Evolutionary conservation across 805 yeast species (phyloP).

Genomic region (Myxozyma kluyveri): DNA sequence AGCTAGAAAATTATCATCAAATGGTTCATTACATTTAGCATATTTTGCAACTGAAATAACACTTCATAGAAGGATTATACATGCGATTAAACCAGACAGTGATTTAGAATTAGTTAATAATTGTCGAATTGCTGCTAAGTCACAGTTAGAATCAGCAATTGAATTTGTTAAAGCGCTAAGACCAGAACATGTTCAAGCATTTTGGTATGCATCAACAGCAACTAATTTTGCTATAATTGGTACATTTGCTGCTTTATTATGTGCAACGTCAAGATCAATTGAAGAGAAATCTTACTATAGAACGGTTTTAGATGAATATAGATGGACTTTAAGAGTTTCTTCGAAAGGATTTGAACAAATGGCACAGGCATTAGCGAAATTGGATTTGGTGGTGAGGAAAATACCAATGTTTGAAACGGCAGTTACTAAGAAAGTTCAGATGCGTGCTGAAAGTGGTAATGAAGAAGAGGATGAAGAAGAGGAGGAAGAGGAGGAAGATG

Average conservation of each 20-base stretch:
- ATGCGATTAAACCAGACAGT: slow-evolving; percentile 44
- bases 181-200: slow-evolving; percentile 33
- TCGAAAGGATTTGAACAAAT: slow-evolving; percentile 77
- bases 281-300: slow-evolving; percentile 66
- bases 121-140: slow-evolving; percentile 36
- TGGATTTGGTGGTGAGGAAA: slow-evolving; percentile 69
- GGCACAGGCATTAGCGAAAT: slow-evolving; percentile 64
- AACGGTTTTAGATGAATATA: slow-evolving; percentile 68
- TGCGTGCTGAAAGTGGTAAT: not conserved
- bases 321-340: slow-evolving; percentile 71
- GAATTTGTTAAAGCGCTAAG: slow-evolving; percentile 31
- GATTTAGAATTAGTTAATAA: slow-evolving; percentile 41
- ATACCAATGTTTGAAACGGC: slow-evolving; percentile 50
- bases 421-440: not conserved
- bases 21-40: slow-evolving; percentile 45
- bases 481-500: slow-evolving; percentile 18
- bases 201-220: slow-evolving; percentile 31
- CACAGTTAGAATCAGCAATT: slow-evolving; percentile 29
- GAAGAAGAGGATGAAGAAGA: slow-evolving; percentile 9
- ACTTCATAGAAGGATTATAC: slow-evolving; percentile 32
- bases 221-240: slow-evolving; percentile 36
- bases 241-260: slow-evolving; percentile 32
- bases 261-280: slow-evolving; percentile 48
- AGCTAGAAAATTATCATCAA: slow-evolving; percentile 72
- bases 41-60: slow-evolving; percentile 34